Evolutionary conservation across 2,329 filamentous ascomycete species (phyloP).

Genomic region (Exutisphaerella laricina): DNA sequence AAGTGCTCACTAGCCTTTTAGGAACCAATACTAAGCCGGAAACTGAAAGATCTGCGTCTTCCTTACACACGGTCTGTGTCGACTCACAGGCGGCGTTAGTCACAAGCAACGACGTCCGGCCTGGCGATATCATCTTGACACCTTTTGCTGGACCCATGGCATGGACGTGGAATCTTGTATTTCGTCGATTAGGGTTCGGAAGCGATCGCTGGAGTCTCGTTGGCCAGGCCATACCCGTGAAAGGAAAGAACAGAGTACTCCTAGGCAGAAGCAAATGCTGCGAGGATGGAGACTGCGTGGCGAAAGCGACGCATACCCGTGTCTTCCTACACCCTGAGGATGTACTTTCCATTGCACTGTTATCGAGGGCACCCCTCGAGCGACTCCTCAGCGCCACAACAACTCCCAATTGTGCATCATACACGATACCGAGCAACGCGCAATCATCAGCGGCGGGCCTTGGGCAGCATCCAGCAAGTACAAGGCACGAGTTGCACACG

Average conservation of each 20-base stretch:
- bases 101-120: background rate
- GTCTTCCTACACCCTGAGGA: background rate
- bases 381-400: background rate
- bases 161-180: slow-evolving; percentile 2
- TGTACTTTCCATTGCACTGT: background rate
- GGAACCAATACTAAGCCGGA: too few relatives aligned
- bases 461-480: too few relatives aligned
- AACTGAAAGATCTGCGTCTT: too few relatives aligned
- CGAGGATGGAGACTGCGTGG: background rate
- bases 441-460: too few relatives aligned
- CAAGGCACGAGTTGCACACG: too few relatives aligned
- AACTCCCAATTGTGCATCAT: background rate
- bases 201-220: background rate
- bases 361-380: background rate
- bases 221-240: background rate
- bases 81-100: too few relatives aligned
- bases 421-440: too few relatives aligned
- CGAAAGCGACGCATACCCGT: background rate
- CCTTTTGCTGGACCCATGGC: background rate
- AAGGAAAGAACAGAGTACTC: background rate
- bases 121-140: background rate
- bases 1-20: too few relatives aligned
- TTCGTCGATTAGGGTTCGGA: background rate
- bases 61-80: too few relatives aligned
- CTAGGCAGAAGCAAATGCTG: background rate